Evolutionary conservation across 306 rosid genomes (phyloP).

Genomic region (Prosopis cineraria): DNA sequence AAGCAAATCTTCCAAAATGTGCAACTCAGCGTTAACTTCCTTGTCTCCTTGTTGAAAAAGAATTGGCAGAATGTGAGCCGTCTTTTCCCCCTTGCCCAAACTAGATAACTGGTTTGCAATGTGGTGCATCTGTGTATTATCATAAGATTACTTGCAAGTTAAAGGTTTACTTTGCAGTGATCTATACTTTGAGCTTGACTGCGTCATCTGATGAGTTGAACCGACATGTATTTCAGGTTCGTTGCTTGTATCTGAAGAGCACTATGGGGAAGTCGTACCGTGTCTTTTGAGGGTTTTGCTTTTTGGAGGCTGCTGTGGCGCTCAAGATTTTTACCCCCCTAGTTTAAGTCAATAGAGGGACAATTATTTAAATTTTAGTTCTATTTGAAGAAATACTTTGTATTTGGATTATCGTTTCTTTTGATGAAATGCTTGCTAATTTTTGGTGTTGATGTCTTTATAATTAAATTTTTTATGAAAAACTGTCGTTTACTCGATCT

Average conservation of each 20-base stretch:
- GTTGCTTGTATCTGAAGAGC: slow-evolving; percentile 54
- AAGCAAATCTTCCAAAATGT: slow-evolving; percentile 88
- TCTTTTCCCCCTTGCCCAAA: background rate
- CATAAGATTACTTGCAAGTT: background rate
- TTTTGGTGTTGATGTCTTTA: slow-evolving; percentile 5
- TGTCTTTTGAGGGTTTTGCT: slow-evolving; percentile 33
- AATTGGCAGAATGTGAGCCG: slow-evolving; percentile 86
- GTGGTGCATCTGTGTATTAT: background rate
- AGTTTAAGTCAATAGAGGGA: slow-evolving; percentile 26
- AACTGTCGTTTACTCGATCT: too few species aligned
- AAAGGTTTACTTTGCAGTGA: background rate
- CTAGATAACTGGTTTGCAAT: background rate
- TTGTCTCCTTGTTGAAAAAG: slow-evolving; percentile 80
- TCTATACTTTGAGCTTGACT: background rate
- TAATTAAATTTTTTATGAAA: too few species aligned
- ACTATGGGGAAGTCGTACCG: slow-evolving; percentile 52
- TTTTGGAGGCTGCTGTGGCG: background rate
- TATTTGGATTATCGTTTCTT: slow-evolving; percentile 18
- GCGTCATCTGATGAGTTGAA: slow-evolving; percentile 7
- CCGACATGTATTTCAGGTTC: slow-evolving; percentile 41
- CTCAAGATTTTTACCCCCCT: background rate
- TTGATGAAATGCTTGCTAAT: slow-evolving; percentile 7
- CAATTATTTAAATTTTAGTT: background rate
- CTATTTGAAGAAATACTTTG: slow-evolving; percentile 16
- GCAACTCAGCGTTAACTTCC: slow-evolving; percentile 81